Evolutionary conservation across 1,284 basidiomycete species (phyloP), one percentile per base, ranked within the genome.

Genomic region (Stygiomarasmius scandens): DNA sequence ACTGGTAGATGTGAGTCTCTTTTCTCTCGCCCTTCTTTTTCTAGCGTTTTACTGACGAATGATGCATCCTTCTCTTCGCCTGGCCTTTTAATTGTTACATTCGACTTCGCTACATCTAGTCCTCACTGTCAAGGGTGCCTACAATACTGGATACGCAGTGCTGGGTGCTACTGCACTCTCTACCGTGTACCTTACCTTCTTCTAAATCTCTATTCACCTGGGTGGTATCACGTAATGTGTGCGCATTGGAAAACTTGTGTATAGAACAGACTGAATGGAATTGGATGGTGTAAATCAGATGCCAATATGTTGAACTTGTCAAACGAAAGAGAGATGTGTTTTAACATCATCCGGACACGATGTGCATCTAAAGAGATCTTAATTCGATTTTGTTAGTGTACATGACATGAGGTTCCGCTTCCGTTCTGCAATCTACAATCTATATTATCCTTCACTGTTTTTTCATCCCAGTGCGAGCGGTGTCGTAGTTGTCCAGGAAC

Each of bases 131-230:
- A 94, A 92, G 73, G 87, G 87, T 20, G 87, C 85, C 11, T 96
- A 95, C 74, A 71, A 72, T 19, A 82, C 90, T 23, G 94, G 92
- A 1, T 97, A 96, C 74, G 83, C 84, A 43, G 93, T 96, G 27
- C 69, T 96, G n/a, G 93, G 84, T 48, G 86, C 86, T 25, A 89
- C 91, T n/a, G 90, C 84, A 43, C 69, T 92, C 52, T 81, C 88
- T 44, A 94, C 92, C 23, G 75, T 88, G 11, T 43, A 49, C 34
- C 25, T 59, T 46, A 46, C 41, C 12, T 23, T 58, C 19, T 44
- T 56, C 49, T 49, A 56, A 41, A 41, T n/a, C 16, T 32, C 12
- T 5, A 32, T 32, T 5, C 29, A 32, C 12, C 29, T 32, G 29
- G 29, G 29, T 6, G 12, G 29, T 32, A 32, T n/a, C n/a, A n/a